Evolutionary conservation across 257 asterid genomes (phyloP).

Genomic region (Solanum lignicaule): DNA sequence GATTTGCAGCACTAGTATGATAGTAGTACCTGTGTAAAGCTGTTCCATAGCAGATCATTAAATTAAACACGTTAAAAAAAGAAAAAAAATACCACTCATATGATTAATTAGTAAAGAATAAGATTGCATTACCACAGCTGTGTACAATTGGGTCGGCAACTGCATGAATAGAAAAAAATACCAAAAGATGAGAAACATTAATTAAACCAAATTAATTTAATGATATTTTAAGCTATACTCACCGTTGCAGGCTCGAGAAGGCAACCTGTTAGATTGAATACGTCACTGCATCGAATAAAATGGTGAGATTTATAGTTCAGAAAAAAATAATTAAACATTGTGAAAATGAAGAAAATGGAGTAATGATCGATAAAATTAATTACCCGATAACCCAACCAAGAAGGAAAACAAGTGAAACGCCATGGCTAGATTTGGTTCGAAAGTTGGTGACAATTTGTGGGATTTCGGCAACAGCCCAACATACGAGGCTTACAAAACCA

Average conservation of each 20-base stretch:
- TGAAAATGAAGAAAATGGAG: not conserved
- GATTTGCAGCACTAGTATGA: constrained; percentile 65
- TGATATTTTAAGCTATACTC: not conserved
- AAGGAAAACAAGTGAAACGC: constrained; percentile 68
- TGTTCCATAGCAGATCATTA: constrained; percentile 11
- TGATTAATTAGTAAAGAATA: not conserved
- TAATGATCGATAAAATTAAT: not conserved
- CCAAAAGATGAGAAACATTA: not conserved
- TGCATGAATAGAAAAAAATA: constrained; percentile 24
- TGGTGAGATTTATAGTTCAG: not conserved
- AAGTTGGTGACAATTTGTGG: constrained; percentile 86
- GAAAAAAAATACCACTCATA: not conserved
- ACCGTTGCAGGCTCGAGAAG: constrained; percentile 94
- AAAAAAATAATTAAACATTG: not conserved
- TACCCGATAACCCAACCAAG: constrained; percentile 79
- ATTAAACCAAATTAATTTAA: not conserved
- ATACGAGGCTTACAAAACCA: constrained; percentile 58
- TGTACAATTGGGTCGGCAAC: constrained; percentile 89
- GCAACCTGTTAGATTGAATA: constrained; percentile 73
- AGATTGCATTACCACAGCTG: constrained; percentile 58
- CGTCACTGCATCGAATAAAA: constrained; percentile 43
- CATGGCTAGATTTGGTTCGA: constrained; percentile 70
- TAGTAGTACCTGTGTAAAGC: constrained; percentile 67
- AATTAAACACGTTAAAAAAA: not conserved
- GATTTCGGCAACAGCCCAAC: constrained; percentile 91